A percentile compares a stretch with the other conserved stretches of the same genome.
These are phyloP conservation scores for Candida tallmaniae DNA, from an alignment of 805 yeast genomes.

Conservation along the genomic window DNA sequence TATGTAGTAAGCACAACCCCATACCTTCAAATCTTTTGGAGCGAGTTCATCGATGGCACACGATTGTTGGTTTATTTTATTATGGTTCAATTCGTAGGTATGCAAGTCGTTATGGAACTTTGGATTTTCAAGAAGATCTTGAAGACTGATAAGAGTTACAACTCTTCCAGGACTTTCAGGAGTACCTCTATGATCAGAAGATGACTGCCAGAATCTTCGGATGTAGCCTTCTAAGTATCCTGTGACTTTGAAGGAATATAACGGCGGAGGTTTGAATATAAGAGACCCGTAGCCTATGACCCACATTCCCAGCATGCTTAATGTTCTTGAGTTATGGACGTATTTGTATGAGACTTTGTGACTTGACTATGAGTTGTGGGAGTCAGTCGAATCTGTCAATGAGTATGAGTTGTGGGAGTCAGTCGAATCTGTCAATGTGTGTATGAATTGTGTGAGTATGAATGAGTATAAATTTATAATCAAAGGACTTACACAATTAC, in stretches of 20 bases:
- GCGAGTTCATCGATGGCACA: constrained; percentile 19
- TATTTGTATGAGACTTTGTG: too few species aligned
- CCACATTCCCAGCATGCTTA: constrained; percentile 63
- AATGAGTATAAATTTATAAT: too few species aligned
- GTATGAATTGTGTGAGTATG: too few species aligned
- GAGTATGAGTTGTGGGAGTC: too few species aligned
- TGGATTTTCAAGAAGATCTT: constrained; percentile 42
- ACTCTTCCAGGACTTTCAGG: constrained; percentile 87
- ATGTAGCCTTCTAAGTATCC: constrained; percentile 75
- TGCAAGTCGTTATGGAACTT: constrained; percentile 41
- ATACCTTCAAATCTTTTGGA: constrained; percentile 47
- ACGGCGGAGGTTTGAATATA: constrained; percentile 86
- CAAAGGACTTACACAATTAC: too few species aligned
- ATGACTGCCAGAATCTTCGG: constrained; percentile 88
- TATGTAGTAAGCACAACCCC: constrained; percentile 85
- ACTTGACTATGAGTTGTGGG: too few species aligned
- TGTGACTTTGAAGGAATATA: constrained; percentile 53
- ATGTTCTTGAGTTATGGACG: too few species aligned
- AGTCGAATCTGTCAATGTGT: too few species aligned
- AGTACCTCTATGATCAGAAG: constrained; percentile 87
- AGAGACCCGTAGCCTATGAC: constrained; percentile 87
- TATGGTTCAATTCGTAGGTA: constrained; percentile 22
- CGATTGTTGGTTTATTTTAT: not conserved
- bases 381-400: too few species aligned
- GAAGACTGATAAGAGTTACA: constrained; percentile 67